phyloP scores from a whole-genome alignment of 495 filamentous ascomycete genomes.

The Penicillium herquei region DNA sequence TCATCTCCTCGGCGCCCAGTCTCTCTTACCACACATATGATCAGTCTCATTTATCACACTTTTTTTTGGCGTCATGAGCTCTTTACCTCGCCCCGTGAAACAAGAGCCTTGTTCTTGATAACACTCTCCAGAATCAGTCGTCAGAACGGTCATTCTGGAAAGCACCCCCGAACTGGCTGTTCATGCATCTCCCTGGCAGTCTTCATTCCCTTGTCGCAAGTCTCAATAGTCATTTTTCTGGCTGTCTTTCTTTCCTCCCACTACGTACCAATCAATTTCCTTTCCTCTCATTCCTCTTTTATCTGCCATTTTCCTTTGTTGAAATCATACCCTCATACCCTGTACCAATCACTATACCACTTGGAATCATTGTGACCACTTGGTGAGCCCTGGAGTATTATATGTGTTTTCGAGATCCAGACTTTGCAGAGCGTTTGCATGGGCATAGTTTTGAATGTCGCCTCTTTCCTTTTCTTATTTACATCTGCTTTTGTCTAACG shows the following conservation, averaged over 20 bases:
- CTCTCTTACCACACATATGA: too few species aligned
- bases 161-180: too few species aligned
- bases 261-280: background rate
- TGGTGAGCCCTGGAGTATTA: slow-evolving; percentile 7
- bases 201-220: background rate
- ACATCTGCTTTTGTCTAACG: background rate
- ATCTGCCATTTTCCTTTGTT: slow-evolving; percentile 4
- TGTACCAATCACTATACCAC: slow-evolving; percentile 35
- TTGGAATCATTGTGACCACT: slow-evolving; percentile 9
- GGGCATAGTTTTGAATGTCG: too few species aligned
- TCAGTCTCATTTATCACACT: too few species aligned
- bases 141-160: too few species aligned
- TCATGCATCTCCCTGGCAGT: background rate
- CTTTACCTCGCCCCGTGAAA: too few species aligned
- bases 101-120: too few species aligned
- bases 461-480: background rate
- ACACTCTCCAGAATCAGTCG: too few species aligned
- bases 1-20: too few species aligned
- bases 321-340: slow-evolving; percentile 21
- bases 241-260: slow-evolving; percentile 2
- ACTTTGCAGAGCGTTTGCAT: too few species aligned
- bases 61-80: too few species aligned
- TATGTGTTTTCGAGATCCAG: slow-evolving; percentile 5
- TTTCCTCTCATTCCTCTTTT: slow-evolving; percentile 4
- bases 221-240: background rate